phyloP scores from a whole-genome alignment of 345 rosid genomes.

The Microthlaspi erraticum region DNA sequence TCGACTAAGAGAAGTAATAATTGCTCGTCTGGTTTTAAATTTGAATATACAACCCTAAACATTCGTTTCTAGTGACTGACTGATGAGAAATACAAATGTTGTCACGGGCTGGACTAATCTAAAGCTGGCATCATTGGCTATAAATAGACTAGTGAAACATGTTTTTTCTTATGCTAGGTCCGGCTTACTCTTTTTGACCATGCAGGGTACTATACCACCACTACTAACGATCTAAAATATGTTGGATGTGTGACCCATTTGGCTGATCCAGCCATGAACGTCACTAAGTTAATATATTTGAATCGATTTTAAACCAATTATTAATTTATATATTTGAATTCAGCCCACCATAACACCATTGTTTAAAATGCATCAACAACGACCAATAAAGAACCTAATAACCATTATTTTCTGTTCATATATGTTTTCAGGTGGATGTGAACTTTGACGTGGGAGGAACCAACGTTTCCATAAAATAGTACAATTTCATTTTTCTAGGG shows the following conservation, averaged over 20 bases:
- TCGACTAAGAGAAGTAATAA: constrained; percentile 1
- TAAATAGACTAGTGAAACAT: not conserved
- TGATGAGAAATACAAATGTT: constrained; percentile 15
- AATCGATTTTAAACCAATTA: not conserved
- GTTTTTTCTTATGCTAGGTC: not conserved
- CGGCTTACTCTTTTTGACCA: constrained; percentile 6
- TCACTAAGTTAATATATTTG: not conserved
- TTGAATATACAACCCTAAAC: constrained; percentile 25
- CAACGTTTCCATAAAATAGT: constrained; percentile 12
- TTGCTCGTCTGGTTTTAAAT: constrained; percentile 14
- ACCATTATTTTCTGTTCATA: constrained; percentile 18
- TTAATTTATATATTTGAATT: not conserved
- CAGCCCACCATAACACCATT: not conserved
- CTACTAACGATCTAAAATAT: not conserved
- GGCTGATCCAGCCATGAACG: not conserved
- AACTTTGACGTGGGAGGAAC: constrained; percentile 3
- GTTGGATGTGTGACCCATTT: constrained; percentile 3
- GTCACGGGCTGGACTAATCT: not conserved
- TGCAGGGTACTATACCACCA: not conserved
- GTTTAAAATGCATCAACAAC: constrained; percentile 2
- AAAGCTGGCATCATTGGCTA: constrained; percentile 5
- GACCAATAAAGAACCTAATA: constrained; percentile 3
- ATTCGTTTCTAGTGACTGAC: not conserved
- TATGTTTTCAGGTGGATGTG: constrained; percentile 13
- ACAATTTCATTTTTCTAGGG: constrained; percentile 26